Base-by-base conservation (phyloP, 169 alveolate species). In the Toxoplasma gondii region DNA sequence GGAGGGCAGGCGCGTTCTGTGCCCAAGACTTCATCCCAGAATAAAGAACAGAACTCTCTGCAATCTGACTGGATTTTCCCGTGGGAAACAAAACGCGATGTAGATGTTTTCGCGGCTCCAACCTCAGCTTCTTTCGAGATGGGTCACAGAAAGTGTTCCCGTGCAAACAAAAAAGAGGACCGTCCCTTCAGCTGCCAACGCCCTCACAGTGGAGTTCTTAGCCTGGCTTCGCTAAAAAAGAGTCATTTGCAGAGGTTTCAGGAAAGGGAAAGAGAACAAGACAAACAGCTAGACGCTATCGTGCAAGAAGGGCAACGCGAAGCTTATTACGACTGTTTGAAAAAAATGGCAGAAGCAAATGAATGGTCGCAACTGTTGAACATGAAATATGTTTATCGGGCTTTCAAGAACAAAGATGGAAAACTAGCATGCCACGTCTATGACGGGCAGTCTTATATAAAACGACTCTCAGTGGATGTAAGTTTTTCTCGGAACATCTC, bases 321-420 rank as follows among this genome's bases (percentile, higher is more conserved):
- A 29, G 53, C 67, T 1, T 10, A 29, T 31, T 41, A 9, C 67
- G 90, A 82, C 53, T 82, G 90, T 36, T 31, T 82, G 31, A 36
- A 49, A 27, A 82, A 82, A 44, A 82, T 82, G 90, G 53, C 90
- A 0, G 69, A 82, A 31, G 90, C 90, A 22, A 82, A 82, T 36
- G 90, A 82, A 44, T 82, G 90, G 90, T 38, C 90, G 67, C 90
- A 82, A 36, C 53, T 82, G 90, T 5, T 82, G 90, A 44, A 82
- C 17, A 29, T 82, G n/a, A 43, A 41, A 16, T 1, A 24, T 36
- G 67, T 41, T 12, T 82, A 82, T 49, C 90, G 90, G 24, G 90
- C 90, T 49, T 82, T 82, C 90, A 82, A 82, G 67, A 82, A 39
- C 64, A 82, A 67, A 44, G 90, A 82, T 38, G 90, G 90, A 17